A percentile compares a stretch with the other conserved stretches of the same genome.
These are phyloP conservation scores for Hypoxylon sp. DNA, from an alignment of 2,329 filamentous ascomycete species.

Conservation along the genomic window DNA sequence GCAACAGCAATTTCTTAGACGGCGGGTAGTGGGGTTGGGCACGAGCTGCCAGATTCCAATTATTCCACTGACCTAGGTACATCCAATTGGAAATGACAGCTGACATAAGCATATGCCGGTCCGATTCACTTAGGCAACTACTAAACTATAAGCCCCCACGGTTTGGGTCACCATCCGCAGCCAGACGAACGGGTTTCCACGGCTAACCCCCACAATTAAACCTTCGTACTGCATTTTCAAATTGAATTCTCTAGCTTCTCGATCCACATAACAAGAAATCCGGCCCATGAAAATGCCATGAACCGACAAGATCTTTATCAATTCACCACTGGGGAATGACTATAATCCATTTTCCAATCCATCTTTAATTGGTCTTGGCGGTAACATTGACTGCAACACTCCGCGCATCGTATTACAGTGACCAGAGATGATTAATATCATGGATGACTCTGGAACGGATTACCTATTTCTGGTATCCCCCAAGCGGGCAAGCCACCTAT, in stretches of 20 bases:
- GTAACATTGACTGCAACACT: slow-evolving; percentile 36
- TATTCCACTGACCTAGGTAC: slow-evolving; percentile 5
- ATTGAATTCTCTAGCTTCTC: slow-evolving; percentile 27
- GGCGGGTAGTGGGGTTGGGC: slow-evolving; percentile 51
- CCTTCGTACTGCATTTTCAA: slow-evolving; percentile 8
- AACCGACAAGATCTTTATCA: slow-evolving; percentile 18
- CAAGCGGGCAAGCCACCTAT: slow-evolving; percentile 24
- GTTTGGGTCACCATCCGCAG: slow-evolving; percentile 30
- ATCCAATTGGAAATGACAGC: slow-evolving; percentile 5
- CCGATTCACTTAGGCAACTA: slow-evolving; percentile 20
- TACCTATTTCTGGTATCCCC: slow-evolving; percentile 17
- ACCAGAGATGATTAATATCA: slow-evolving; percentile 5
- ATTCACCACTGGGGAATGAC: slow-evolving; percentile 5
- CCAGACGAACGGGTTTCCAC: slow-evolving; percentile 21
- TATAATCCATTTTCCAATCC: not conserved
- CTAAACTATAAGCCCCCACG: slow-evolving; percentile 23
- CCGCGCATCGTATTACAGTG: slow-evolving; percentile 15
- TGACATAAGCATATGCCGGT: slow-evolving; percentile 10
- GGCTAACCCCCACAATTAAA: slow-evolving; percentile 14
- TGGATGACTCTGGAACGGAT: not conserved
- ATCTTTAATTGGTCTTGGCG: slow-evolving; percentile 24
- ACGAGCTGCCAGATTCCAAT: slow-evolving; percentile 46
- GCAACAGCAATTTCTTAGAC: slow-evolving; percentile 44
- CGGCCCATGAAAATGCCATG: slow-evolving; percentile 11
- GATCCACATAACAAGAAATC: slow-evolving; percentile 22